Evolutionary conservation across 768 basidiomycete species (phyloP).

Genomic region (Tremella mesenterica): DNA sequence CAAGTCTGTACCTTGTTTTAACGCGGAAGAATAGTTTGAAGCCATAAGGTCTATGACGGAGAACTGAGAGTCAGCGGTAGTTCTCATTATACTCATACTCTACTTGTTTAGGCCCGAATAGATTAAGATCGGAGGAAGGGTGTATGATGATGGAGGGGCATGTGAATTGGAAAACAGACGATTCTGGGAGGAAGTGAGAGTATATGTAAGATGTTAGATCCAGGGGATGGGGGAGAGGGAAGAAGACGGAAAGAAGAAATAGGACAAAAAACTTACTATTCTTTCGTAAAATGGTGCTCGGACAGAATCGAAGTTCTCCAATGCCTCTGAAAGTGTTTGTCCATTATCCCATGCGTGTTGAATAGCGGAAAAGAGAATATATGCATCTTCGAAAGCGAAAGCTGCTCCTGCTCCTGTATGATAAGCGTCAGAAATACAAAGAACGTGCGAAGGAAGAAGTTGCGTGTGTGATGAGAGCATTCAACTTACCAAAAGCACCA

Average conservation of each 20-base stretch:
- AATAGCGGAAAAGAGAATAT: slow-evolving; percentile 16
- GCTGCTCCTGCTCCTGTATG: slow-evolving; percentile 28
- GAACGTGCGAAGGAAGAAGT: no score
- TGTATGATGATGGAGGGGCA: not conserved
- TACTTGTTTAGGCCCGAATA: not conserved
- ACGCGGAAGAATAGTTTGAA: not conserved
- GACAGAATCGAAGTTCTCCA: slow-evolving; percentile 14
- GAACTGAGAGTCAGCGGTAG: not conserved
- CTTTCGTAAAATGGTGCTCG: slow-evolving; percentile 23
- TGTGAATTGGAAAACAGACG: no score
- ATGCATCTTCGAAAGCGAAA: slow-evolving; percentile 31
- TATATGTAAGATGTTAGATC: not conserved
- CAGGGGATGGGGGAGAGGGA: not conserved
- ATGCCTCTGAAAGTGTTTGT: slow-evolving; percentile 5
- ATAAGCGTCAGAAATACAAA: no score
- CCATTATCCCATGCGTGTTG: not conserved
- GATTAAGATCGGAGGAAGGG: not conserved
- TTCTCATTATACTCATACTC: not conserved
- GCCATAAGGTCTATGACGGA: not conserved
- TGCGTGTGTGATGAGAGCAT: no score
- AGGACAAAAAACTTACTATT: slow-evolving; percentile 9
- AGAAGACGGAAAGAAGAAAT: not conserved
- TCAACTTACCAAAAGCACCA: slow-evolving; percentile 29
- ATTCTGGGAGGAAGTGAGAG: not conserved
- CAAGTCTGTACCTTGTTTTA: not conserved